Evolutionary conservation across 2,329 filamentous ascomycete genomes (phyloP).

Genomic region (Alternaria dauci): DNA sequence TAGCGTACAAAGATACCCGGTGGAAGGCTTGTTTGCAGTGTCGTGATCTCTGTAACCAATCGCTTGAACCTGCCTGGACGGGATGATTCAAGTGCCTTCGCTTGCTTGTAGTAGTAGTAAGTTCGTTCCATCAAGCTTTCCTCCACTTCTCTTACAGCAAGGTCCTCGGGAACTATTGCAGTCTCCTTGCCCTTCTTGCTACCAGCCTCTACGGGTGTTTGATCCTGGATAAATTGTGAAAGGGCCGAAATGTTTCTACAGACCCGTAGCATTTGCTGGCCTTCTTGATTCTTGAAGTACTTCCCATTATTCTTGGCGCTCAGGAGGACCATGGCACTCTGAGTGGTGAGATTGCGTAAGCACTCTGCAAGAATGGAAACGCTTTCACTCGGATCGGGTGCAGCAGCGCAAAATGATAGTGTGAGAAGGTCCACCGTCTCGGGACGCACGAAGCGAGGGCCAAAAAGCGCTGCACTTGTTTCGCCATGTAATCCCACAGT

Average conservation of each 20-base stretch:
- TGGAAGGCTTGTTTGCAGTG: conserved; percentile 58
- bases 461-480: conserved; percentile 40
- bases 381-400: conserved; percentile 8
- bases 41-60: conserved; percentile 54
- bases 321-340: conserved; percentile 33
- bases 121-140: conserved; percentile 50
- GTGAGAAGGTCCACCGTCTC: conserved; percentile 49
- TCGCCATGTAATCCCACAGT: conserved; percentile 44
- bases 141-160: conserved; percentile 40
- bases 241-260: conserved; percentile 46
- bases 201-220: not conserved
- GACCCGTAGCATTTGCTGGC: conserved; percentile 44
- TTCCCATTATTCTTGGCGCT: conserved; percentile 24
- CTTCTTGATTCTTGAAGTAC: conserved; percentile 33
- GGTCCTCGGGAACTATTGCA: not conserved
- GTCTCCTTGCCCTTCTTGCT: not conserved
- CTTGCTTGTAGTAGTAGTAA: conserved; percentile 30
- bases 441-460: conserved; percentile 46
- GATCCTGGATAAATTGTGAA: conserved; percentile 29
- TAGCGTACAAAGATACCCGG: conserved; percentile 62
- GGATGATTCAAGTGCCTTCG: conserved; percentile 17
- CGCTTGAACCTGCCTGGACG: conserved; percentile 58
- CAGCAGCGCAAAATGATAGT: conserved; percentile 38
- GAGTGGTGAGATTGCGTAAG: conserved; percentile 37
- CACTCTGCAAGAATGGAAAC: conserved; percentile 35